Conservation (phyloP, 2,329 filamentous ascomycete species). For the Hirsutella minnesotensis region DNA sequence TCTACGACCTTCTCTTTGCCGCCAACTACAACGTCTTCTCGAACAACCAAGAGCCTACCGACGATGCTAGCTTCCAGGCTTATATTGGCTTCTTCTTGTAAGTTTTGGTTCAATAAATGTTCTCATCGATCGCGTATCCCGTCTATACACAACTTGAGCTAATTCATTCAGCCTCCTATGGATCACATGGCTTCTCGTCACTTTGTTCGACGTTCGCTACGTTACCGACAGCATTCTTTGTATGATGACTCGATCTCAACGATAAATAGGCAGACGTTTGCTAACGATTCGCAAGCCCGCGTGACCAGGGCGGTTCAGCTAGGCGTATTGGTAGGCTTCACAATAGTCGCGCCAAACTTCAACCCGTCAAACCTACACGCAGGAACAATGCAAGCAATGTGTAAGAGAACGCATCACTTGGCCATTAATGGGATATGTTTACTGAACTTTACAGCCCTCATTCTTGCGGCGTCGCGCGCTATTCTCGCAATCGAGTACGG, state of each 20-base stretch:
- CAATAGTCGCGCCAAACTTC: not conserved
- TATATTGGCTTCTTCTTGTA: constrained; percentile 14
- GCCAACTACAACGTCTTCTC: constrained; percentile 53
- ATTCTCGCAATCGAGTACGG: constrained; percentile 41
- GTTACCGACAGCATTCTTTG: constrained; percentile 1
- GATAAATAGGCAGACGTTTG: not conserved
- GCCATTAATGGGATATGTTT: not conserved
- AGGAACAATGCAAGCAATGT: not conserved
- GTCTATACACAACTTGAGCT: too few species aligned
- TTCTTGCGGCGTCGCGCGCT: constrained; percentile 39
- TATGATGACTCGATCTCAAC: not conserved
- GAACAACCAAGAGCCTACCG: constrained; percentile 18
- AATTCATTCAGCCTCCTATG: not conserved
- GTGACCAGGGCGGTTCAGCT: not conserved
- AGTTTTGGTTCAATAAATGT: not conserved
- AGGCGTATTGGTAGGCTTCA: not conserved
- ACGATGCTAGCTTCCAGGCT: constrained; percentile 17
- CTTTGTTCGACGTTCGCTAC: not conserved
- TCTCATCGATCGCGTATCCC: not conserved
- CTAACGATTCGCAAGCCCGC: not conserved
- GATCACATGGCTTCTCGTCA: constrained; percentile 1
- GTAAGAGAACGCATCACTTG: not conserved
- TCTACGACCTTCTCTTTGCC: constrained; percentile 30
- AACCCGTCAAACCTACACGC: not conserved
- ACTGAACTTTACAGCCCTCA: constrained; percentile 19